These are phyloP conservation scores for Mycoemilia scoparia DNA, from an alignment of 192 early-diverging fungal genomes.

Conservation along the genomic window DNA sequence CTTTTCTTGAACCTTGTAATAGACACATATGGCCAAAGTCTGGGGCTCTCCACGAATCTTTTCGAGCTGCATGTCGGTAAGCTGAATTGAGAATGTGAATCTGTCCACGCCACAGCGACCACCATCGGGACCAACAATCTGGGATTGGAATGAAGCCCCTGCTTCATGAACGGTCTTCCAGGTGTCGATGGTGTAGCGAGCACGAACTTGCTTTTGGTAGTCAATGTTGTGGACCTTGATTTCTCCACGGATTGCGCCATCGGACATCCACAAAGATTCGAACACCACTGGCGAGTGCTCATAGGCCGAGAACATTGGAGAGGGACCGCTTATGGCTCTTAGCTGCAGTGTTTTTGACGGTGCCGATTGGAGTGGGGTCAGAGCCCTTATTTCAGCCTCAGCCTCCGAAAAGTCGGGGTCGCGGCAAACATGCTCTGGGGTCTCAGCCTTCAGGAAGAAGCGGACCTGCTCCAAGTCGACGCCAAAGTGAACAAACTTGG, in stretches of 20 bases:
- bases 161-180: conserved; percentile 61
- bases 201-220: conserved; percentile 62
- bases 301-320: conserved; percentile 20
- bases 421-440: conserved; percentile 29
- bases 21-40: conserved; percentile 40
- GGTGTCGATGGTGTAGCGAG: conserved; percentile 64
- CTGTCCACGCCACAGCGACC: conserved; percentile 38
- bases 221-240: conserved; percentile 71
- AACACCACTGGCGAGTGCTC: conserved; percentile 33
- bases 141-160: conserved; percentile 39
- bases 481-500: conserved; percentile 49
- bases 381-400: neutral
- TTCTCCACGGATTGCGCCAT: conserved; percentile 38
- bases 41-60: conserved; percentile 14
- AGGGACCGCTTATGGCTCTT: conserved; percentile 16
- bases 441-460: conserved; percentile 51
- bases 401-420: conserved; percentile 5
- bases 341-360: conserved; percentile 13
- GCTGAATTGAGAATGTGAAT: conserved; percentile 47
- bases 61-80: conserved; percentile 26
- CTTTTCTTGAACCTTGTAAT: conserved; percentile 45
- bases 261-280: conserved; percentile 31
- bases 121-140: conserved; percentile 23
- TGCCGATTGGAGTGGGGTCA: neutral
- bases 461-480: conserved; percentile 47